These are phyloP conservation scores for Limonium bicolor DNA, from an alignment of 148 eudicot species.

Conservation along the genomic window DNA sequence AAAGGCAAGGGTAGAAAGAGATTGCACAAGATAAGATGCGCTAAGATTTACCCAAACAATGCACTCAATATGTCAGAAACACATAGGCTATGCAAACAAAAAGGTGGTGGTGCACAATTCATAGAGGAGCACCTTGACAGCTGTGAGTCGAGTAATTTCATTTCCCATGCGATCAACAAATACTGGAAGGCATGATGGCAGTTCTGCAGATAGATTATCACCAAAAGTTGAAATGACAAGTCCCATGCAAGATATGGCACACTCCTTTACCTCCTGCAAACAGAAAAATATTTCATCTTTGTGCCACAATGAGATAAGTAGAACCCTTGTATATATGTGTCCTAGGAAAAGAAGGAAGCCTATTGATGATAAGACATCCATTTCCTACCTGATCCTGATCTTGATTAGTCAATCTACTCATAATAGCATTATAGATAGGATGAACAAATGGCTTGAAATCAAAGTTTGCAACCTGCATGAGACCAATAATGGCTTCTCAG, in stretches of 20 bases:
- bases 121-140: constrained; percentile 99
- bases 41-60: too few species aligned
- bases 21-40: too few species aligned
- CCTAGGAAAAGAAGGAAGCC: not conserved
- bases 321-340: too few species aligned
- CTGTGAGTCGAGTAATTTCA: constrained; percentile 94
- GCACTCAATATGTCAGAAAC: too few species aligned
- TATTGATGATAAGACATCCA: not conserved
- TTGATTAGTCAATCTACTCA: constrained; percentile 92
- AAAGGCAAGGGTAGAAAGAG: too few species aligned
- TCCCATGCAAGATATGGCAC: constrained; percentile 98
- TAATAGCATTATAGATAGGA: constrained; percentile 80
- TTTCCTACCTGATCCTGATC: constrained; percentile 84
- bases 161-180: constrained; percentile 99
- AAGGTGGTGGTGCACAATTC: too few species aligned
- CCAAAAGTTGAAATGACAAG: constrained; percentile 90
- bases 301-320: too few species aligned
- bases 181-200: constrained; percentile 88
- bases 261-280: constrained; percentile 87
- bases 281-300: not conserved
- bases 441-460: constrained; percentile 76
- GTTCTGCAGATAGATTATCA: constrained; percentile 59
- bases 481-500: constrained; percentile 5
- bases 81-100: too few species aligned
- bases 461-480: constrained; percentile 41